phyloP scores from a whole-genome alignment of 1,284 basidiomycete genomes.

The Salmacisia buchloeana region DNA sequence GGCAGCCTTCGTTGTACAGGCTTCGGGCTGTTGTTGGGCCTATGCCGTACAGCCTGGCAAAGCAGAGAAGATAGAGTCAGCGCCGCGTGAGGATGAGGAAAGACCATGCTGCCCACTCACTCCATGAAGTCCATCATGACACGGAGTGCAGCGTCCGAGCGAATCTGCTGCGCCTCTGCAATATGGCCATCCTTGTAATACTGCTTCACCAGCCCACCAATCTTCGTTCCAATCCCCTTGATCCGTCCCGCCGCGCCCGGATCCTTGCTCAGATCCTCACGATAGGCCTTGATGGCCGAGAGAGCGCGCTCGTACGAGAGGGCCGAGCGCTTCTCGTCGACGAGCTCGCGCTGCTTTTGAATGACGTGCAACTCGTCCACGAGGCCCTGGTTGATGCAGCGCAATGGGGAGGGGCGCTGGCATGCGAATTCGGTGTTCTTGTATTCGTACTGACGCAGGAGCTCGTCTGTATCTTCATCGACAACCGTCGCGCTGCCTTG shows the following conservation, averaged over 20 bases:
- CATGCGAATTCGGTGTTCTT: slow-evolving; percentile 31
- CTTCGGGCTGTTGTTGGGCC: slow-evolving; percentile 35
- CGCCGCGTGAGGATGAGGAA: background rate
- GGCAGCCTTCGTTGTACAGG: slow-evolving; percentile 37
- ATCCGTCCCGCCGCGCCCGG: slow-evolving; percentile 22
- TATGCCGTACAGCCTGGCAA: slow-evolving; percentile 31
- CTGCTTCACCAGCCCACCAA: slow-evolving; percentile 30
- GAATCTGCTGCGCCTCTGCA: slow-evolving; percentile 37
- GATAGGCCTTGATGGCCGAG: slow-evolving; percentile 39
- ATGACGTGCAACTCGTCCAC: slow-evolving; percentile 39
- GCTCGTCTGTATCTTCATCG: background rate
- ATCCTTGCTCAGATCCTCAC: slow-evolving; percentile 23
- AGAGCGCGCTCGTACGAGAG: slow-evolving; percentile 45
- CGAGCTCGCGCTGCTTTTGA: slow-evolving; percentile 33
- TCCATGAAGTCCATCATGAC: slow-evolving; percentile 36
- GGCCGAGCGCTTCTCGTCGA: slow-evolving; percentile 30
- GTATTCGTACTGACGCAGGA: slow-evolving; percentile 11
- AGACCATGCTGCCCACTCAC: background rate
- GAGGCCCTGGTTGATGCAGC: slow-evolving; percentile 33
- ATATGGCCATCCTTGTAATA: slow-evolving; percentile 28
- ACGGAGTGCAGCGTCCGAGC: slow-evolving; percentile 27
- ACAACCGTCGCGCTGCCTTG: background rate
- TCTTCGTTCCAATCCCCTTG: slow-evolving; percentile 43
- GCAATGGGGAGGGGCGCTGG: slow-evolving; percentile 34
- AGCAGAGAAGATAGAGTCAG: background rate